Percentiles rank a stretch among this genome's conserved stretches.
Evolutionary conservation across 169 alveolate species (phyloP).

Genomic region (Plasmodium sp.): DNA sequence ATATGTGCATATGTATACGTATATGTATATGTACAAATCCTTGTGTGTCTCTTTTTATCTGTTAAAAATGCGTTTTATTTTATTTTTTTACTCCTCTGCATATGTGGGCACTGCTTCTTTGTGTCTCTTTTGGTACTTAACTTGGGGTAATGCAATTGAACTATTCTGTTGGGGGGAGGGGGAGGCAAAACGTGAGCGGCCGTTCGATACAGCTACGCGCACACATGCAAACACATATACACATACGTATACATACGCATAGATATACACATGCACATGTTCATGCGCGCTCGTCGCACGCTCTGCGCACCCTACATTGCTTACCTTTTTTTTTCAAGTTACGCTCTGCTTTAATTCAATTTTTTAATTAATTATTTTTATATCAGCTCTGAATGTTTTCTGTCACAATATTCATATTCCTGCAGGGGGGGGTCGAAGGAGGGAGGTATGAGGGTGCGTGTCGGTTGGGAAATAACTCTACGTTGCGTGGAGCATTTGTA

Average conservation of each 20-base stretch:
- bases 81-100: not conserved
- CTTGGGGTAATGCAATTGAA: not conserved
- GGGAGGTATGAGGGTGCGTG: not conserved
- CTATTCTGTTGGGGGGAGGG: not conserved
- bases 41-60: not conserved
- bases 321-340: not conserved
- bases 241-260: not conserved
- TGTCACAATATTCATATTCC: conserved; percentile 40
- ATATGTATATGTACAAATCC: not conserved
- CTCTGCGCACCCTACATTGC: not conserved
- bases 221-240: not conserved
- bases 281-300: not conserved
- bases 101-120: not conserved
- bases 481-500: not conserved
- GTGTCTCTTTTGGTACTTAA: not conserved
- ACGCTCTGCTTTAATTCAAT: too few species aligned
- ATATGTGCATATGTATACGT: not conserved
- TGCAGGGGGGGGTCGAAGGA: not conserved
- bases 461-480: not conserved
- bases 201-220: not conserved
- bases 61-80: not conserved
- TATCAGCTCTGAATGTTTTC: conserved; percentile 25
- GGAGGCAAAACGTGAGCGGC: not conserved
- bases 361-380: conserved; percentile 11
- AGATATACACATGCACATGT: not conserved